These are phyloP conservation scores for Leishmania guyanensis DNA, from an alignment of 208 protist species.

Conservation along the genomic window DNA sequence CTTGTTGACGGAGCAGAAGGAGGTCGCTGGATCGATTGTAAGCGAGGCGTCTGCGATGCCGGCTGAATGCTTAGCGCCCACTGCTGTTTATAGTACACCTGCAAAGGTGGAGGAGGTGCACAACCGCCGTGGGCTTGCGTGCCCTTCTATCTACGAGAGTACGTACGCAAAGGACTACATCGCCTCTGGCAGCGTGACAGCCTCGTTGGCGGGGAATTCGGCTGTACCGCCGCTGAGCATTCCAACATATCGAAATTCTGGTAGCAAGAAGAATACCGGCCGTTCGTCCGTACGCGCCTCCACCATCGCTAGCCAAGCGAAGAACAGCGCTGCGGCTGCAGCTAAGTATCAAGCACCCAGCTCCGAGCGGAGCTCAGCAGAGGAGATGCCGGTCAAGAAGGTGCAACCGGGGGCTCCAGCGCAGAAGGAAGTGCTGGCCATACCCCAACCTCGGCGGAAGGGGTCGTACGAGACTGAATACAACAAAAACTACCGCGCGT, in stretches of 20 bases:
- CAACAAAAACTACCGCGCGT: constrained; percentile 40
- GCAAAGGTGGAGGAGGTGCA: neutral
- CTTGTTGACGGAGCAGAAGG: fast-evolving
- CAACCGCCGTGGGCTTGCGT: neutral
- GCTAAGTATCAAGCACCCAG: neutral
- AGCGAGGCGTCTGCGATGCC: neutral
- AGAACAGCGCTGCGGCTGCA: neutral
- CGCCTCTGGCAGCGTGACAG: neutral
- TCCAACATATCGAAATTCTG: neutral
- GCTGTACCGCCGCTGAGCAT: neutral
- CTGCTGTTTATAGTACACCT: no score
- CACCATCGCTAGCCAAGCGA: neutral
- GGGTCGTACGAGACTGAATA: constrained; percentile 44
- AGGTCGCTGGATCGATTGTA: no score
- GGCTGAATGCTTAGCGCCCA: no score
- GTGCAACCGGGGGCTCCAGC: neutral
- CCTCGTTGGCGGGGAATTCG: neutral
- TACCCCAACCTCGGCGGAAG: constrained; percentile 5
- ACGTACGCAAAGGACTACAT: constrained; percentile 1
- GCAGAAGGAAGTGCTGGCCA: neutral
- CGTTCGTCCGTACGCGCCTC: neutral
- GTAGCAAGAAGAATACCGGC: neutral
- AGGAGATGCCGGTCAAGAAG: neutral
- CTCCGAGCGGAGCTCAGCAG: neutral
- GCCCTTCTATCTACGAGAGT: constrained; percentile 28